Base-by-base conservation (phyloP, 2,329 filamentous ascomycete species). In the Fusarium sp. region DNA sequence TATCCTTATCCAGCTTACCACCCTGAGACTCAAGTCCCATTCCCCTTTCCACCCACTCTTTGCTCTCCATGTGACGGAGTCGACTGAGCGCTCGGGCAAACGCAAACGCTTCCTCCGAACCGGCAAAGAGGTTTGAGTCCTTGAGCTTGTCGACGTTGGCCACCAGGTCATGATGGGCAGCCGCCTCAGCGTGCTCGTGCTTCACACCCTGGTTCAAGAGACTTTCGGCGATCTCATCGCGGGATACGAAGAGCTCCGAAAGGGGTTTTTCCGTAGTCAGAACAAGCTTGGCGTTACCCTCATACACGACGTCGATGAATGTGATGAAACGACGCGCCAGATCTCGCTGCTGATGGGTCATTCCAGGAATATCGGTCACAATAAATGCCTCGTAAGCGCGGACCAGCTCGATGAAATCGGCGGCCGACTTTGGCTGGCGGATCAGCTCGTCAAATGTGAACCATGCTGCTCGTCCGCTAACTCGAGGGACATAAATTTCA, bases 291-390 rank as follows among this genome's bases (percentile, higher is more conserved):
- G 94, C 94, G 79, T 95, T 88, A 28, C 87, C 85, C 80, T 99
- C 96, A 77, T 99, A 99, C 6, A 98, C 91, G 7, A 96, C 95
- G 78, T 99, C 96, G 70, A 99, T 93, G 73, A 99, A 98, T 0
- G 95, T 99, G 78, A 99, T 99, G 80, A 99, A 98, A 7, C 96
- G 87, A 14, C 96, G 85, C 0, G 96, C 96, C 39, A 97, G 86
- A 81, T 99, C 96, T 21, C 96, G 89, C 76, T 94, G 89, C 56
- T 89, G 89, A 70, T 94, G 88, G 40, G 91, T 96, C 96, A 99
- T 98, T 7, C 91, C 93, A 0, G 96, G 96, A 2, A 98, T 90
- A 52, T 94, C 92, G 0, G 94, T 97, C 11, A 99, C 88, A 69
- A 99, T 89, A 76, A 99, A 98, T 3, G 94, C 91, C 65, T 98